Evolutionary conservation across 352 stramenopile genomes (phyloP), one percentile per base, ranked within the genome.

Genomic region (Phytophthora sp.): DNA sequence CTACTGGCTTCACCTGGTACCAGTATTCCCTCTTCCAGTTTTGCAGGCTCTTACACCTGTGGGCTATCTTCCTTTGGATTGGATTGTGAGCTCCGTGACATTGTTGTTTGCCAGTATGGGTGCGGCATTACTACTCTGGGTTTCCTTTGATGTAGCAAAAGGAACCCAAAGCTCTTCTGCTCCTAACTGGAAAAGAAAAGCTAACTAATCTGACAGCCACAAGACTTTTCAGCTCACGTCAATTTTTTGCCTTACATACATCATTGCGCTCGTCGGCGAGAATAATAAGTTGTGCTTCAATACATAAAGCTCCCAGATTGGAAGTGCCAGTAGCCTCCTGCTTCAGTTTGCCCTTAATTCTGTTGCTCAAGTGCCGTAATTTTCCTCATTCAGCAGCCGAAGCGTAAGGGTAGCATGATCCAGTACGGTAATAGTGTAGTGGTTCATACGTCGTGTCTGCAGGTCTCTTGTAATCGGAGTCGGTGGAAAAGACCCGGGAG

Each of bases 401-500:
- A 94, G 61, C 16, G 84, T 86, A 20, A 91, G 71, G 7, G 80
- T 94, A 16, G 84, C 72, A 69, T 90, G 86, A 57, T 94, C 84
- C 54, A 94, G 66, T 44, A 94, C 84, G 11, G 78, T 87, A 13
- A 81, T 69, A 16, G 86, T 94, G 71, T 94, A 94, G 51, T 78
- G 82, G 35, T 89, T 79, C 61, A 91, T 89, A 13, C 77, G 73
- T 41, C 76, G 74, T n/a, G 82, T 89, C 38, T 93, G 84, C 23
- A 92, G 41, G 54, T 92, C 80, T 55, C 86, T 78, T 15, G 82
- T 92, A 66, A 92, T 87, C 5, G 86, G 86, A 41, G 86, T 94
- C 39, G 86, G 86, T n/a, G 86, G 82, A 42, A 94, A 87, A n/a
- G 84, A 93, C 11, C 88, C 86, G 0, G 86, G 86, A 7, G 86